Evolutionary conservation across 768 basidiomycete species (phyloP).

Genomic region (Termitomyces sp.): DNA sequence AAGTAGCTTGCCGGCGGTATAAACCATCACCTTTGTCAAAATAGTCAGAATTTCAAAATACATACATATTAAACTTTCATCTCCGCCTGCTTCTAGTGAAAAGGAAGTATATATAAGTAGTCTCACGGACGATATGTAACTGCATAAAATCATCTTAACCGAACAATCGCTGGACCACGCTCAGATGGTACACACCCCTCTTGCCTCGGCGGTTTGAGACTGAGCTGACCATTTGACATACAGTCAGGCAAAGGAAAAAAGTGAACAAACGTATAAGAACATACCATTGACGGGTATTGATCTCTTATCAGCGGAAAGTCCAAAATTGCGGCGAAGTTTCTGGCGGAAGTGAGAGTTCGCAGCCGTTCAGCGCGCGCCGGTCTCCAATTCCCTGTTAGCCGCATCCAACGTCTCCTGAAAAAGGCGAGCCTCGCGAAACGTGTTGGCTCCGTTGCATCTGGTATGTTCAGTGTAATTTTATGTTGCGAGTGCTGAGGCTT

Average conservation of each 20-base stretch:
- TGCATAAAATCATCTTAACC: neutral
- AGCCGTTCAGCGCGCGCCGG: slow-evolving; percentile 66
- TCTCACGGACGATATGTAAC: neutral
- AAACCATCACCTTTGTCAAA: no score
- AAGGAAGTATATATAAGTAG: slow-evolving; percentile 8
- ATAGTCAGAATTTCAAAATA: neutral
- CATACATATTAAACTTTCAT: slow-evolving; percentile 3
- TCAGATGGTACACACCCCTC: neutral
- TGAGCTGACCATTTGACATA: neutral
- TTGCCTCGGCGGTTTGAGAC: slow-evolving; percentile 1
- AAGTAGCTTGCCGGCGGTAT: no score
- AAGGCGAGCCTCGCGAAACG: slow-evolving; percentile 69
- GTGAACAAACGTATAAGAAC: slow-evolving; percentile 22
- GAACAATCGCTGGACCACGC: neutral
- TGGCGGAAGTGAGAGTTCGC: slow-evolving; percentile 47
- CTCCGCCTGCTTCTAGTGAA: slow-evolving; percentile 11
- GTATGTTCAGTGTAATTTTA: slow-evolving; percentile 25
- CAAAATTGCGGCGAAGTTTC: slow-evolving; percentile 27
- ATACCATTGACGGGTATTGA: slow-evolving; percentile 8
- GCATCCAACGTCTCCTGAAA: slow-evolving; percentile 77
- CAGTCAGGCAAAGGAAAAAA: slow-evolving; percentile 56
- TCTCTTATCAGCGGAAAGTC: slow-evolving; percentile 16
- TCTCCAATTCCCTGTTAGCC: slow-evolving; percentile 74
- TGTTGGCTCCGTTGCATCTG: slow-evolving; percentile 65
- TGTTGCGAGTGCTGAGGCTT: slow-evolving; percentile 1